Evolutionary conservation across 2,329 filamentous ascomycete genomes (phyloP).

Genomic region (Fusarium sulawesiense): DNA sequence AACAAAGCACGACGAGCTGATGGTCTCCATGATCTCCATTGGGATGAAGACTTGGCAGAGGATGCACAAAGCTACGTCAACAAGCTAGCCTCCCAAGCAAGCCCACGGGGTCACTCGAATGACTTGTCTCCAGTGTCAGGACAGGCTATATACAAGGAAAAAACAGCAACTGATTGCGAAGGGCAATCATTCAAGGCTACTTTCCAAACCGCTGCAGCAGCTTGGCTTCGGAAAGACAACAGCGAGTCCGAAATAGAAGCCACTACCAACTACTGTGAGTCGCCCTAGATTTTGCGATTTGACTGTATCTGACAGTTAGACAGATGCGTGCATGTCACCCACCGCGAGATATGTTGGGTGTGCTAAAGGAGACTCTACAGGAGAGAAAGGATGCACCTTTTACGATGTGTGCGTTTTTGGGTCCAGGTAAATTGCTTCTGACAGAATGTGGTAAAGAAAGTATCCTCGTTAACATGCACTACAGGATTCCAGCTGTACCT

Average conservation of each 20-base stretch:
- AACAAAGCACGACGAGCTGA: conserved; percentile 35
- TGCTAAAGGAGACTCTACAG: not conserved
- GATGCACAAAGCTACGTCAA: not conserved
- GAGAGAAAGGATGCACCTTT: not conserved
- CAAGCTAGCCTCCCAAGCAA: not conserved
- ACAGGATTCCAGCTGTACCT: not conserved
- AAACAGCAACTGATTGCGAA: not conserved
- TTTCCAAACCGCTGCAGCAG: conserved; percentile 46
- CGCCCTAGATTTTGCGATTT: not conserved
- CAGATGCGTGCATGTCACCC: not conserved
- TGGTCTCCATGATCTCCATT: not conserved
- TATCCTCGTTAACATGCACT: not conserved
- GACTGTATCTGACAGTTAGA: not conserved
- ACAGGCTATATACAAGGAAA: not conserved
- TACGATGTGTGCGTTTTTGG: not conserved
- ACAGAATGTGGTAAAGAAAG: not conserved
- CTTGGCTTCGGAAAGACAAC: conserved; percentile 45
- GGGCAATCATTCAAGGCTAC: conserved; percentile 41
- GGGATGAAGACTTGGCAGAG: not conserved
- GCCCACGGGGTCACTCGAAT: not conserved
- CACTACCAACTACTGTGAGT: not conserved
- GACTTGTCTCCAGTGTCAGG: not conserved
- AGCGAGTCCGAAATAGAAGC: not conserved
- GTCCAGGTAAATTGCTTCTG: not conserved
- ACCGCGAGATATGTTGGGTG: not conserved